phyloP scores from a whole-genome alignment of 805 yeast genomes.

The Geotrichum ghanense region DNA sequence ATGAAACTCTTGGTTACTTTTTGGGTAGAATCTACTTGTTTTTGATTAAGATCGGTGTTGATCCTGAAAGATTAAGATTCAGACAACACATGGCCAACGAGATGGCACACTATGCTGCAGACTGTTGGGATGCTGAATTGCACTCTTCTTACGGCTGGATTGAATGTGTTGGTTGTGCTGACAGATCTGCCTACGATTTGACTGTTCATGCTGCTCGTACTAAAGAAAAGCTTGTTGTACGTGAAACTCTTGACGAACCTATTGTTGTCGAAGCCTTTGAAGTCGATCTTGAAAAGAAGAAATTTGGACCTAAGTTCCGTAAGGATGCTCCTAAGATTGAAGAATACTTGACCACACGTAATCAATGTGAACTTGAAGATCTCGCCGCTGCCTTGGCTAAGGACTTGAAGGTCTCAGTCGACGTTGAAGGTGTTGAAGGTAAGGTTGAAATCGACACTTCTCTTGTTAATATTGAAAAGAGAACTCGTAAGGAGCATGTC shows the following conservation, averaged over 20 bases:
- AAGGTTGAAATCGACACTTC: slow-evolving; percentile 63
- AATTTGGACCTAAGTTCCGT: slow-evolving; percentile 96
- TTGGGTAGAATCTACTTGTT: slow-evolving; percentile 85
- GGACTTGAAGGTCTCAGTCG: slow-evolving; percentile 53
- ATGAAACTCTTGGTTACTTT: slow-evolving; percentile 94
- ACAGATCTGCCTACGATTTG: slow-evolving; percentile 95
- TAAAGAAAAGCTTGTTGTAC: slow-evolving; percentile 87
- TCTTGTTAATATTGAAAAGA: slow-evolving; percentile 65
- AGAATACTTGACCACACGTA: slow-evolving; percentile 58
- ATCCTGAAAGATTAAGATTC: slow-evolving; percentile 73
- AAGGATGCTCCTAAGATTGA: slow-evolving; percentile 92
- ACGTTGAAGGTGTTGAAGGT: slow-evolving; percentile 49
- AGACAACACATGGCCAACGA: slow-evolving; percentile 98
- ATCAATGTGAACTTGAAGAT: slow-evolving; percentile 76
- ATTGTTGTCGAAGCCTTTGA: slow-evolving; percentile 71
- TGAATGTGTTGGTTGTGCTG: slow-evolving; percentile 99
- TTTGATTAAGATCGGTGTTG: slow-evolving; percentile 82
- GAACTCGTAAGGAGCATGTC: slow-evolving; percentile 73
- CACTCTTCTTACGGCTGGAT: slow-evolving; percentile 97
- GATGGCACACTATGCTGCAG: slow-evolving; percentile 99
- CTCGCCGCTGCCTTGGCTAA: slow-evolving; percentile 55
- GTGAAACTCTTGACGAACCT: slow-evolving; percentile 82
- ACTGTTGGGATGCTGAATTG: slow-evolving; percentile 99
- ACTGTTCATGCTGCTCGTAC: slow-evolving; percentile 92
- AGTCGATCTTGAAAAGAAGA: slow-evolving; percentile 82